Base-by-base conservation (phyloP, 2,329 filamentous ascomycete species). In the Teratosphaeria gauchensis region DNA sequence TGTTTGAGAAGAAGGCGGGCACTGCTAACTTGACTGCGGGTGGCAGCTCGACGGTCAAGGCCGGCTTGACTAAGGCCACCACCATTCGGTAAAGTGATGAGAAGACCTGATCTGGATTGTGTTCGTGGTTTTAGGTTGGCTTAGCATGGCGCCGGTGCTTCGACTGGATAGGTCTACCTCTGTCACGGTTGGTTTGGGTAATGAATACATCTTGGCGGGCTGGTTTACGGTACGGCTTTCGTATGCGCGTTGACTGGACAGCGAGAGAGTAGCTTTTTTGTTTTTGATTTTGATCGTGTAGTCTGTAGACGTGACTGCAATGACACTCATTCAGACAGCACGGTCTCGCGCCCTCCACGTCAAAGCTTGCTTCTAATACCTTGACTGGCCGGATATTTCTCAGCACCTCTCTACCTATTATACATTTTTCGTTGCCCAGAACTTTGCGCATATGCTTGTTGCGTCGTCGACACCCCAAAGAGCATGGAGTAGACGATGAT, bases 1-100 rank as follows among this genome's bases (percentile, higher is more conserved):
- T 99, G 68, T 99, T 99, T 71, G 94, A 99, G 83, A 96, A 96
- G 84, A 97, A 96, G 84, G 81, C 92, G 19, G 91, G 90, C 60
- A 78, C 83, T 61, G 83, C 86, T 56, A 83, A 84, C 54, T 72
- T 80, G 33, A 80, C 85, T 57, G 82, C 84, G 61, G 82, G 86
- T 59, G 85, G 85, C 63, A 80, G 87, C 60, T 87, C 87, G 55
- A 84, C 83, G 75, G 92, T 92, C 70, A 90, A 79, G 72, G 74
- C 88, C 58, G 85, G 89, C 70, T 88, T 92, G 82, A 85, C 85
- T 72, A 96, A 96, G 85, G 90, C 92, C 75, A 95, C 96, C 88
- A 96, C 92, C 30, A 73, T 73, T 55, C 42, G 42, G 16, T 48
- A 11, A 24, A 48, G 42, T 5, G 19, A 21, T 8, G 5, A 4